Evolutionary conservation across 208 protist genomes (phyloP), one percentile per base, ranked within the genome.

Genomic region (Phytomonas sp.): DNA sequence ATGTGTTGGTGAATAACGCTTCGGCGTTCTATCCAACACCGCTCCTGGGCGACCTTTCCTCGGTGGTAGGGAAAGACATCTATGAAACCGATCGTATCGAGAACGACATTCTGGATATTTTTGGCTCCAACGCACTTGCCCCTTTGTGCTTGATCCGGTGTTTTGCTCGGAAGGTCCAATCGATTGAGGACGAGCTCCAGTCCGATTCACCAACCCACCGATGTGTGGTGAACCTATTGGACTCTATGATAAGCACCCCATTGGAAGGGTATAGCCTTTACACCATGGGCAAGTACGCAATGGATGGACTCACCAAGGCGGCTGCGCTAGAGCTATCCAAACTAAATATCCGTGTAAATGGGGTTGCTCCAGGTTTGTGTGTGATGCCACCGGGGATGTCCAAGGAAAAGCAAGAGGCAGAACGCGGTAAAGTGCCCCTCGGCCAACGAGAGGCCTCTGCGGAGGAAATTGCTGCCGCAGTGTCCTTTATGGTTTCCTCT

Each of bases 1-100:
- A 94, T 64, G 86, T 87, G 34, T 74, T 94, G 36, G 86, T 94
- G n/a, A 94, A 94, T 77, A 94, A 90, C 70, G 88, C 88, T 59
- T 94, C 88, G 1, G 78, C 86, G 7, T 94, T 84, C 66, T 87
- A 81, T 61, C 82, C 88, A 29, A 90, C 86, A 0, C 84, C 85
- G 37, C 75, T 94, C 40, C 36, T 87, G 30, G 62, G 65, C 29
- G 23, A 59, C 5, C 60, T 31, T 14, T 63, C 70, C 4, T 23
- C 29, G n/a, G 30, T 23, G n/a, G 12, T 40, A 29, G 56, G 31
- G 4, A 29, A n/a, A 30, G 59, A 29, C 23, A 30, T 45, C 34
- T 29, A 23, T 19, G 66, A 19, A 5, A 34, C 33, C 31, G 63
- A 62, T 29, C 30, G 64, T 1, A 63, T 68, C 45, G 82, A 85